These are phyloP conservation scores for Curvularia verruculosa DNA, from an alignment of 2,329 filamentous ascomycete species.

Conservation along the genomic window DNA sequence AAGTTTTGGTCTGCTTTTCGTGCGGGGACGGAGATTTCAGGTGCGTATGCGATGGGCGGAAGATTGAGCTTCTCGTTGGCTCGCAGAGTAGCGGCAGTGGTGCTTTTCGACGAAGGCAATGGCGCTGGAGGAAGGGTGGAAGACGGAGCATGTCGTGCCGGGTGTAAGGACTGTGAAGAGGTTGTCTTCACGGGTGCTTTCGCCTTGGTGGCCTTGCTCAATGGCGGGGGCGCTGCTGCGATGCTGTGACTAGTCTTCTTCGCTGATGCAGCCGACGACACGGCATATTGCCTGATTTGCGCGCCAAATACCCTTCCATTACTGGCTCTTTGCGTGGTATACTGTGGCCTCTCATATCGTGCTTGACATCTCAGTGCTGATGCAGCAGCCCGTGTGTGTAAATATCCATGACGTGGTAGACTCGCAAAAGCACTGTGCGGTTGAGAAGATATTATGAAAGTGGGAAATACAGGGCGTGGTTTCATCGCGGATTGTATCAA, in stretches of 20 bases:
- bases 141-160: neutral
- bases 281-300: constrained; percentile 9
- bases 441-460: constrained; percentile 3
- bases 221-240: constrained; percentile 7
- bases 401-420: constrained; percentile 18
- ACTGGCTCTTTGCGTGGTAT: neutral
- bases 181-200: constrained; percentile 8
- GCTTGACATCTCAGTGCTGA: constrained; percentile 16
- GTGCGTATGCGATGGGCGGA: constrained; percentile 73
- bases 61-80: constrained; percentile 64
- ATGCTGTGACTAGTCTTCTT: constrained; percentile 13
- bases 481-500: constrained; percentile 24
- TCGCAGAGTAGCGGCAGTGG: constrained; percentile 13
- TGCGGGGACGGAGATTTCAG: constrained; percentile 68
- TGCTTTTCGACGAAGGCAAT: neutral
- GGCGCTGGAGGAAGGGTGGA: constrained; percentile 6
- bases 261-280: constrained; percentile 12
- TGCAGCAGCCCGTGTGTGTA: constrained; percentile 10
- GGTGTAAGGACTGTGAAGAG: neutral
- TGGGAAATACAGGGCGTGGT: constrained; percentile 25
- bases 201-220: constrained; percentile 14
- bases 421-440: constrained; percentile 5
- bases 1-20: constrained; percentile 56
- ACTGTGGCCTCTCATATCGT: constrained; percentile 11
- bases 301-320: neutral